These are phyloP conservation scores for Dictyostelium firmibasis DNA, from an alignment of 78 protist species.

Conservation along the genomic window DNA sequence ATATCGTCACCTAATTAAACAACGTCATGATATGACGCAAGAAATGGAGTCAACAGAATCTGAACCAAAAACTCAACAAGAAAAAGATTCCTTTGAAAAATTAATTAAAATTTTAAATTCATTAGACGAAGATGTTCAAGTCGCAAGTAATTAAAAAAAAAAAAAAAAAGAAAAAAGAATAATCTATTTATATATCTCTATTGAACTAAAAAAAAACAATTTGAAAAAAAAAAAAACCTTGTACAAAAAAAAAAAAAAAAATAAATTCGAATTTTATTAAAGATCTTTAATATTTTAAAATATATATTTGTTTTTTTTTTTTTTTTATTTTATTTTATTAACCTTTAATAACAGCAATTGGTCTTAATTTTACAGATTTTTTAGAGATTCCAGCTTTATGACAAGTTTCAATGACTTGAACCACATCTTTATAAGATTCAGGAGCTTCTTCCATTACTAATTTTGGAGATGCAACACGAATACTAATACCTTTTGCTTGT, in stretches of 20 bases:
- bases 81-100: not conserved
- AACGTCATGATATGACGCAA: conserved; percentile 15
- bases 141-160: not conserved
- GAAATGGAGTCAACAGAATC: not conserved
- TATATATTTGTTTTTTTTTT: not conserved
- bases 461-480: conserved; percentile 94
- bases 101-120: not conserved
- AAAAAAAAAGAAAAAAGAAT: not conserved
- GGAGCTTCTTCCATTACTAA: conserved; percentile 95
- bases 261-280: not conserved
- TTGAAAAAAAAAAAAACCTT: not conserved
- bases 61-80: conserved; percentile 11
- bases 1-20: conserved; percentile 44
- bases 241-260: not conserved
- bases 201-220: not conserved
- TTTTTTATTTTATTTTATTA: conserved; percentile 40
- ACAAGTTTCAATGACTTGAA: conserved; percentile 89
- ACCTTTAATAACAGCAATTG: conserved; percentile 97
- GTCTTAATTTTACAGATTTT: conserved; percentile 90
- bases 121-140: conserved; percentile 12
- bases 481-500: conserved; percentile 85
- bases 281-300: too few relatives aligned
- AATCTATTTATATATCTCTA: not conserved
- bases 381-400: conserved; percentile 94
- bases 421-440: conserved; percentile 95